These are phyloP conservation scores for Candida bentonensis DNA, from an alignment of 805 yeast species.

Conservation along the genomic window DNA sequence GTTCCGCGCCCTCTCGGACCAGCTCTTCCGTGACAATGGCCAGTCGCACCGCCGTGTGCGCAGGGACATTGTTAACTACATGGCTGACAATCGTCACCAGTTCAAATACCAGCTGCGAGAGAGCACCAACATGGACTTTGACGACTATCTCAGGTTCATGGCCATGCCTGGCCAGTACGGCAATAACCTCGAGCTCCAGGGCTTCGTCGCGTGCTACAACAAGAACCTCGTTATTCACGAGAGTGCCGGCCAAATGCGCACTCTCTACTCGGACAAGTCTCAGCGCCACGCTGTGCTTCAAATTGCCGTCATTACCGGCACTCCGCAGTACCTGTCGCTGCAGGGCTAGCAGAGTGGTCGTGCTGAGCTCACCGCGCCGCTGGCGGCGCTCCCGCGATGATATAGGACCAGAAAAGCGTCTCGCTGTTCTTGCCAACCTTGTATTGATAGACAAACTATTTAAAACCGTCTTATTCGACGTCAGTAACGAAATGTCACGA, in stretches of 20 bases:
- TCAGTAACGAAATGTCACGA: no score
- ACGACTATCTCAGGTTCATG: background rate
- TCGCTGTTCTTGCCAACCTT: no score
- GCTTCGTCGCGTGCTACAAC: background rate
- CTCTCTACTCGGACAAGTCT: background rate
- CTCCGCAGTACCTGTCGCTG: background rate
- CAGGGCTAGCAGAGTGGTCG: no score
- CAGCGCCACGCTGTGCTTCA: background rate
- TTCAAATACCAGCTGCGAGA: background rate
- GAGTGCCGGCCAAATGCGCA: background rate
- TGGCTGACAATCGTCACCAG: background rate
- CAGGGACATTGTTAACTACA: background rate
- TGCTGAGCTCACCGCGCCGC: no score
- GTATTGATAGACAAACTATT: no score
- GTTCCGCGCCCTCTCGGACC: background rate
- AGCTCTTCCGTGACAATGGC: background rate
- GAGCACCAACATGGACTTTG: background rate
- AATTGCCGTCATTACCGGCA: background rate
- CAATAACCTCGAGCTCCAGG: background rate
- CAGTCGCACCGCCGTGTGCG: background rate
- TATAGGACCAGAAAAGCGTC: no score
- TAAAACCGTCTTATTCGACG: no score
- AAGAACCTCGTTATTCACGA: background rate
- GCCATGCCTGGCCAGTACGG: slow-evolving; percentile 1
- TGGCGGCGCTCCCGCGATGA: no score